phyloP scores from a whole-genome alignment of 2,329 filamentous ascomycete species.

The Botrytis squamosa region DNA sequence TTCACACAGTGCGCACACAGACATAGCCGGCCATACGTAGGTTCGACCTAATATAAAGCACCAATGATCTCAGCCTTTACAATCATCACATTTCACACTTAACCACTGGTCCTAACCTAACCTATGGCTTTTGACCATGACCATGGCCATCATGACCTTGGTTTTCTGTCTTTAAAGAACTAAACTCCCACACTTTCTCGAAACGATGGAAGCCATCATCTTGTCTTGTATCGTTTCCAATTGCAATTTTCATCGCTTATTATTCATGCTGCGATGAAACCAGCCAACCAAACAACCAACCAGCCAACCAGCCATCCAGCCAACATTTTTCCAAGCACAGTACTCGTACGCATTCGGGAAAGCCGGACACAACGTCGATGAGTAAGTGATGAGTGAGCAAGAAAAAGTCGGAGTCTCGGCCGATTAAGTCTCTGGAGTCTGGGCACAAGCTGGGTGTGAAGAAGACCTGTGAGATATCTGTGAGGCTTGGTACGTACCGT shows the following conservation, averaged over 20 bases:
- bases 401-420: slow-evolving; percentile 3
- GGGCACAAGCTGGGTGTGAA: background rate
- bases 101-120: background rate
- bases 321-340: background rate
- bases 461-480: background rate
- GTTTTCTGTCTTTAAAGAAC: slow-evolving; percentile 8
- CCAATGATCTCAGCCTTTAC: slow-evolving; percentile 5
- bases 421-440: background rate
- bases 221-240: background rate
- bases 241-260: slow-evolving; percentile 4
- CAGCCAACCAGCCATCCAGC: background rate
- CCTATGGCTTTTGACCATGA: background rate
- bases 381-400: slow-evolving; percentile 2
- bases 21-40: background rate
- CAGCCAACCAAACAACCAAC: background rate
- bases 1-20: background rate
- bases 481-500: background rate
- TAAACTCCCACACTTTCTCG: slow-evolving; percentile 1
- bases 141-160: background rate
- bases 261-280: slow-evolving; percentile 7
- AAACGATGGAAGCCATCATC: background rate
- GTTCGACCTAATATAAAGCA: slow-evolving; percentile 13
- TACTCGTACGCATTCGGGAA: slow-evolving; percentile 2
- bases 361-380: background rate
- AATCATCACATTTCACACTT: background rate